These are phyloP conservation scores for Monosporascus sp. DNA, from an alignment of 2,329 filamentous ascomycete species.

Conservation along the genomic window DNA sequence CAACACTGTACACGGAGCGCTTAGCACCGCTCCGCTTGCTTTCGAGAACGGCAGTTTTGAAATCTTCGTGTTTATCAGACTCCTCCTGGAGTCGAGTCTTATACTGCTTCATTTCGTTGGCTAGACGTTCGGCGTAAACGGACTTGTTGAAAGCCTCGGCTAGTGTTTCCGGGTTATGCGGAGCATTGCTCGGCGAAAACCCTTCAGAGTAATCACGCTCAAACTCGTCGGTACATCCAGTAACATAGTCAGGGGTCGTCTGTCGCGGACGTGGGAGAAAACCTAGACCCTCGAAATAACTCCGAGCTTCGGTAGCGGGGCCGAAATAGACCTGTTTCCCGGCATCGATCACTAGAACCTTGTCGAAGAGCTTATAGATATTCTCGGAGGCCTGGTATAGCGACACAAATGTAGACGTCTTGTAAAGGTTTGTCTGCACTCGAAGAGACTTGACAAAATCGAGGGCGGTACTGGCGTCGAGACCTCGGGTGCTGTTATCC, in stretches of 20 bases:
- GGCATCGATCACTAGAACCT: constrained; percentile 75
- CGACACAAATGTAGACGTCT: constrained; percentile 79
- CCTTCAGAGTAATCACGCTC: constrained; percentile 73
- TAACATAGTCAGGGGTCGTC: constrained; percentile 78
- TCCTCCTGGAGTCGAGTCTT: constrained; percentile 59
- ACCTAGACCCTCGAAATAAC: constrained; percentile 73
- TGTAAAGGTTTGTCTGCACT: constrained; percentile 78
- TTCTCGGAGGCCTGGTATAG: constrained; percentile 82
- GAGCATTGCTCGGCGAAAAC: constrained; percentile 59
- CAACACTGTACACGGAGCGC: constrained; percentile 76
- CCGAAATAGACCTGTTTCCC: constrained; percentile 76
- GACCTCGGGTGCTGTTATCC: constrained; percentile 69
- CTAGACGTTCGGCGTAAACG: constrained; percentile 48
- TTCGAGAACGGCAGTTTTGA: constrained; percentile 69
- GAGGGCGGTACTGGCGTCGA: constrained; percentile 64
- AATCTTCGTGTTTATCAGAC: constrained; percentile 67
- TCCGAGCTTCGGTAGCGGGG: constrained; percentile 59
- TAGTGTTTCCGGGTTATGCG: constrained; percentile 62
- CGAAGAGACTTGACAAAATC: constrained; percentile 67
- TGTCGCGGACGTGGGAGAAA: constrained; percentile 71
- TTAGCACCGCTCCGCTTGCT: constrained; percentile 72
- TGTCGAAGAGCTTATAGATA: constrained; percentile 76
- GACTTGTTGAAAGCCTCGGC: constrained; percentile 68
- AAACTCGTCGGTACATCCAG: constrained; percentile 77
- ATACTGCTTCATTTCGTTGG: constrained; percentile 65